Evolutionary conservation across 371 early-diverging fungal genomes (phyloP).

Genomic region (Syncephalastrum contaminatum): DNA sequence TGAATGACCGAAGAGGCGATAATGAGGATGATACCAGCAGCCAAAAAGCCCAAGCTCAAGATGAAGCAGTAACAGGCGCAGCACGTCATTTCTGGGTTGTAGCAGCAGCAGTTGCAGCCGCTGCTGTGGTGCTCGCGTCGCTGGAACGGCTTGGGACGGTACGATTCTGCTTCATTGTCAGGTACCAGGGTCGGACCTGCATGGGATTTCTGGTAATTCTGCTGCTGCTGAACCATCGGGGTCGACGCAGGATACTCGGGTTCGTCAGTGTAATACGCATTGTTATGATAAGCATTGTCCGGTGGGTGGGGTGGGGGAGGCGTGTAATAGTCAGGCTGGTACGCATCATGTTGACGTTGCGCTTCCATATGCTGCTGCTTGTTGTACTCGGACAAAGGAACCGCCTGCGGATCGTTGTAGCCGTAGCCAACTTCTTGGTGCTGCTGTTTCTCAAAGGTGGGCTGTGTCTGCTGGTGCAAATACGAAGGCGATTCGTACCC

Average conservation of each 20-base stretch:
- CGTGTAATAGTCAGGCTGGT: neutral
- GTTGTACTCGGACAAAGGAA: slow-evolving; percentile 11
- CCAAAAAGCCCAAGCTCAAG: slow-evolving; percentile 21
- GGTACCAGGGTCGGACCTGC: slow-evolving; percentile 16
- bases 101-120: slow-evolving; percentile 23
- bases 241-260: too few relatives aligned
- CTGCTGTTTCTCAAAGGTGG: slow-evolving; percentile 7
- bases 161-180: slow-evolving; percentile 21
- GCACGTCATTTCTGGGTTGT: slow-evolving; percentile 27
- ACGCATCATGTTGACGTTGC: slow-evolving; percentile 9
- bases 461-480: slow-evolving; percentile 8
- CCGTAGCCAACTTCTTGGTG: slow-evolving; percentile 6
- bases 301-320: neutral
- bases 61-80: slow-evolving; percentile 28
- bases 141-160: slow-evolving; percentile 15
- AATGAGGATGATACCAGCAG: slow-evolving; percentile 28
- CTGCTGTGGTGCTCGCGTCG: slow-evolving; percentile 9
- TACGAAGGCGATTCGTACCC: slow-evolving; percentile 9
- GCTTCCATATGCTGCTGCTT: slow-evolving; percentile 6
- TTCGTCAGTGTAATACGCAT: too few relatives aligned
- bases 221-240: neutral
- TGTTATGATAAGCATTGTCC: too few relatives aligned
- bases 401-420: slow-evolving; percentile 22
- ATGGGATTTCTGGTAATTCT: slow-evolving; percentile 6
- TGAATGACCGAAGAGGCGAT: slow-evolving; percentile 21